These are phyloP conservation scores for Saccharomycopsis phalli DNA, from an alignment of 1,139 yeast species.

Conservation along the genomic window DNA sequence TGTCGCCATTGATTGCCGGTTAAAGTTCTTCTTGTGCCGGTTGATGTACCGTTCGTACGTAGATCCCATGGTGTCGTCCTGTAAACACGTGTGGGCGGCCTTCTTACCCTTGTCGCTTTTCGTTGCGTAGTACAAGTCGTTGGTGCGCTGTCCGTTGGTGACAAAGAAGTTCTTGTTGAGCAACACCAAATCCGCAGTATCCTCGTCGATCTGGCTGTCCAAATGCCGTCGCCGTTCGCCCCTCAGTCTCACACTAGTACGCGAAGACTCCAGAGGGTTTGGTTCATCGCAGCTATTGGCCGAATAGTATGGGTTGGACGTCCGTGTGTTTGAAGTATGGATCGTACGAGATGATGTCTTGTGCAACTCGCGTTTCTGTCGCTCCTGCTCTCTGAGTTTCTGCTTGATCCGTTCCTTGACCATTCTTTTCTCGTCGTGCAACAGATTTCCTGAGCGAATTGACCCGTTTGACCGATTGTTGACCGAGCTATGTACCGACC, in stretches of 20 bases:
- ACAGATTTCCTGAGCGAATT: too few species aligned
- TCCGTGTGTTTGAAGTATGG: background rate
- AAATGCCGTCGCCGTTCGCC: conserved; percentile 2
- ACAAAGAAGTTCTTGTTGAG: conserved; percentile 18
- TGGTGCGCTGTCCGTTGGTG: conserved; percentile 19
- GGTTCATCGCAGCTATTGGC: too few species aligned
- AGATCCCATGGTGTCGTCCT: conserved; percentile 5
- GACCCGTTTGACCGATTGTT: too few species aligned
- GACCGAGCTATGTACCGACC: too few species aligned
- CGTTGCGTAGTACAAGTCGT: conserved; percentile 14
- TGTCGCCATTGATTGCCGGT: conserved; percentile 5
- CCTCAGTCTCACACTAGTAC: background rate
- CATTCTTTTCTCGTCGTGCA: conserved; percentile 10
- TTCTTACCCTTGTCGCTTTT: conserved; percentile 7
- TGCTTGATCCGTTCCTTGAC: conserved; percentile 7
- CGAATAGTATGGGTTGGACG: background rate
- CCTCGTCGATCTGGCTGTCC: conserved; percentile 16
- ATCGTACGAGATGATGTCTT: conserved; percentile 4
- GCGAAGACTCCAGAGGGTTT: background rate
- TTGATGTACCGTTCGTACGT: conserved; percentile 15
- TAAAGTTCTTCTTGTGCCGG: conserved; percentile 1
- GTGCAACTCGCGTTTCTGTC: conserved; percentile 2
- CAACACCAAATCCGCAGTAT: conserved; percentile 15
- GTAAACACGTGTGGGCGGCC: background rate
- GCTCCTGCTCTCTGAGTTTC: conserved; percentile 13